Evolutionary conservation across 2,329 filamentous ascomycete genomes (phyloP), one percentile per base, ranked within the genome.

Genomic region (Incumbomyces lentus): DNA sequence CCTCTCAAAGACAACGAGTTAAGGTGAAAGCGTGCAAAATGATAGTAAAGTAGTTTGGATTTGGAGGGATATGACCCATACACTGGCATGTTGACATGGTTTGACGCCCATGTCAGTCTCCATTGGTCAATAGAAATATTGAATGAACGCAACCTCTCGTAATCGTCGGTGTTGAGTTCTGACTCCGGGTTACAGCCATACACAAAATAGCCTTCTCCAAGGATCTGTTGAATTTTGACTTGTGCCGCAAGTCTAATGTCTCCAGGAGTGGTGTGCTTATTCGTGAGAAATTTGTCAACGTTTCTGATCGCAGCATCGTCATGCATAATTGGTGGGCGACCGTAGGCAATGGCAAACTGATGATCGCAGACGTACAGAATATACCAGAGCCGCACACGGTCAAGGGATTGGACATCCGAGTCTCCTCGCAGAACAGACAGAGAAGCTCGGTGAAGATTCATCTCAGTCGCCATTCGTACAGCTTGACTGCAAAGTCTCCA

Each of bases 351-450:
- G 13, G 75, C 76, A 17, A 81, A 74, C 58, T 82, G 78, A 50
- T 80, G 78, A 53, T 82, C 78, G 56, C 77, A 81, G 1, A 81
- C 74, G 54, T 81, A 82, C 1, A 79, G 61, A 30, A 78, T 58
- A 57, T 79, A 81, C 77, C 77, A 81, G 12, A 81, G 60, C 13
- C 77, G 68, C 2, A 76, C 68, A 32, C 71, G 70, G 47, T 79
- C 74, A 47, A 72, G 68, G 44, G 74, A 26, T 8, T 26, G 22
- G 8, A 26, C 67, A 50, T 75, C 67, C 6, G 53, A 61, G 33
- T 69, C 64, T 0, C 71, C 72, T 29, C 67, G 64, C 1, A 70
- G 62, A 42, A 73, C 63, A 54, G 70, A 70, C 26, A 68, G 64
- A 47, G 69, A 73, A 47, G 68, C 71, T 49, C 73, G 71, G 52